Evolutionary conservation across 192 early-diverging fungal genomes (phyloP).

Genomic region (Chytriomyces sp.): DNA sequence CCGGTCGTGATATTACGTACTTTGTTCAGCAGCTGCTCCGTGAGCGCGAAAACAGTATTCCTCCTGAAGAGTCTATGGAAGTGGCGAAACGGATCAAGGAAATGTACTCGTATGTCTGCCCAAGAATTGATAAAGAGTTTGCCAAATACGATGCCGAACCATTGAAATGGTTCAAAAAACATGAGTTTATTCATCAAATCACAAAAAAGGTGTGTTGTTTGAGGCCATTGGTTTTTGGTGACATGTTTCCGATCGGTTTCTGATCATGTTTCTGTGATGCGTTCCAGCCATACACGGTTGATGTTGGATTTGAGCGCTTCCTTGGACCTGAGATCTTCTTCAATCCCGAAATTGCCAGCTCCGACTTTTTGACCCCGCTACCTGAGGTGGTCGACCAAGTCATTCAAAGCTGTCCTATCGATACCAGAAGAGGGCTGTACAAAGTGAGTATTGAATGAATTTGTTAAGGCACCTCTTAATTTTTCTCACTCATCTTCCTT

Average conservation of each 20-base stretch:
- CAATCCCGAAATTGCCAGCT: constrained; percentile 96
- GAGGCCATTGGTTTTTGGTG: neutral
- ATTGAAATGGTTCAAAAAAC: constrained; percentile 86
- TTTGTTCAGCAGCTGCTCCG: constrained; percentile 98
- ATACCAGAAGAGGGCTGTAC: constrained; percentile 95
- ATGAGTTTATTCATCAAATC: constrained; percentile 83
- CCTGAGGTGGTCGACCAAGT: constrained; percentile 96
- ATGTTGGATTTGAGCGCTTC: constrained; percentile 98
- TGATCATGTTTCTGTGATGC: neutral
- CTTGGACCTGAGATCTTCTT: constrained; percentile 99
- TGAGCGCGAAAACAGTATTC: constrained; percentile 95
- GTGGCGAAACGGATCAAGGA: constrained; percentile 97
- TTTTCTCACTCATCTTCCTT: constrained; percentile 3
- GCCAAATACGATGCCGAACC: constrained; percentile 88
- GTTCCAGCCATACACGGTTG: constrained; percentile 82
- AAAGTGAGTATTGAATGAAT: constrained; percentile 59
- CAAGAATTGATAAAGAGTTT: constrained; percentile 97
- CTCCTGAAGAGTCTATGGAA: constrained; percentile 94
- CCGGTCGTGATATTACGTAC: constrained; percentile 94
- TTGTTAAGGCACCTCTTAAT: neutral
- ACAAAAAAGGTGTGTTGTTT: constrained; percentile 73
- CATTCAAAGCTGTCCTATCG: constrained; percentile 96
- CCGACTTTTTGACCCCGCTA: constrained; percentile 94
- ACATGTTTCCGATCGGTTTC: neutral
- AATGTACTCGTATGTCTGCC: constrained; percentile 94